Conservation (phyloP, 345 rosid species). For the Nephelium lappaceum region DNA sequence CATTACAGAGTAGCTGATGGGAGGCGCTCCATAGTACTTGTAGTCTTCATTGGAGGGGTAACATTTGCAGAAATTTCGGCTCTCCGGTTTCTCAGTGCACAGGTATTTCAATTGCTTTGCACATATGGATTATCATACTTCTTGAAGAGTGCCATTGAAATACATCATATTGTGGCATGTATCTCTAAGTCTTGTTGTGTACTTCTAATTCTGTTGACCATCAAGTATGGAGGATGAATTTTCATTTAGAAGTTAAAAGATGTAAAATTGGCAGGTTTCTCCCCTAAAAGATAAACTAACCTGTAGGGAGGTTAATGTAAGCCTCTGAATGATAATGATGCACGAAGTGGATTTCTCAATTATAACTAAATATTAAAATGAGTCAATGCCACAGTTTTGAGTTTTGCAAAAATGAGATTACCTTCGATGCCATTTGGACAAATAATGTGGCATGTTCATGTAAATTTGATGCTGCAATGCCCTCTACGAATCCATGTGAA, state of each 20-base stretch:
- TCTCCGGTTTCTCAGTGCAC: conserved; percentile 86
- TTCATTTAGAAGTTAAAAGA: too few species aligned
- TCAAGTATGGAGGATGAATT: too few species aligned
- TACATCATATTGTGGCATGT: neutral
- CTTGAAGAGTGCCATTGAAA: neutral
- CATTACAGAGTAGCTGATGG: conserved; percentile 76
- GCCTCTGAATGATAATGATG: neutral
- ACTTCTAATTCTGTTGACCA: too few species aligned
- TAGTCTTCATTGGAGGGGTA: conserved; percentile 91
- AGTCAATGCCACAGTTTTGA: neutral
- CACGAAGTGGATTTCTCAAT: neutral
- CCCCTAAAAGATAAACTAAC: too few species aligned
- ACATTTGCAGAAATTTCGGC: conserved; percentile 95
- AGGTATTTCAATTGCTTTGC: conserved; percentile 46
- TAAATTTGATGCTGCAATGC: neutral
- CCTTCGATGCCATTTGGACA: neutral
- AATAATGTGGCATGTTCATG: neutral
- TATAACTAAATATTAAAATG: neutral
- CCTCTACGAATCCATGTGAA: neutral
- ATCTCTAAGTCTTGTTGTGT: neutral
- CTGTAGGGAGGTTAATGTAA: too few species aligned
- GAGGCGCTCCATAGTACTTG: conserved; percentile 87
- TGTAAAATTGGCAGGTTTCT: too few species aligned
- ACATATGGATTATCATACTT: neutral
- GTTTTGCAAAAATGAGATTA: neutral